A percentile compares a stretch with the other conserved stretches of the same genome.
phyloP scores from a whole-genome alignment of 805 yeast genomes.

The Jamesozyma piceae region DNA sequence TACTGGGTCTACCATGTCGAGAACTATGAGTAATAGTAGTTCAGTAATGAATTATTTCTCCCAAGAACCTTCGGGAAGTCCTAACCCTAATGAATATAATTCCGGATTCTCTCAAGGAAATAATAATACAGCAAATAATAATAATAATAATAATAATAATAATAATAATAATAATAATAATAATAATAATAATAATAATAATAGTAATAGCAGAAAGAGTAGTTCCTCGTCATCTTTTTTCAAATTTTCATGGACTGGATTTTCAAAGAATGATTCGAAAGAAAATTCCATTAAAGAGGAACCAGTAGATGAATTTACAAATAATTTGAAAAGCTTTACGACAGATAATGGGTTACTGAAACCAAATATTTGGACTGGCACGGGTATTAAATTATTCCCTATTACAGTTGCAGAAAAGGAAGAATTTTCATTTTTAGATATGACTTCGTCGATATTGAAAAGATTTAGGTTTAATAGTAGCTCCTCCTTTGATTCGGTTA shows the following conservation, averaged over 20 bases:
- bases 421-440: constrained; percentile 35
- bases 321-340: constrained; percentile 14
- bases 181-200: constrained; percentile 1
- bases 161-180: constrained; percentile 2
- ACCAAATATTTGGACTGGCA: constrained; percentile 45
- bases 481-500: constrained; percentile 11
- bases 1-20: constrained; percentile 19
- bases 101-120: constrained; percentile 2
- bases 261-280: constrained; percentile 15
- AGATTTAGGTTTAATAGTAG: constrained; percentile 28
- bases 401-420: constrained; percentile 34
- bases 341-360: constrained; percentile 27
- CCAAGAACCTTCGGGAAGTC: constrained; percentile 3
- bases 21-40: constrained; percentile 25
- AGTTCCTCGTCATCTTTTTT: constrained; percentile 30
- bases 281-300: constrained; percentile 15
- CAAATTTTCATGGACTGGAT: constrained; percentile 31
- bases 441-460: constrained; percentile 32
- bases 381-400: constrained; percentile 42
- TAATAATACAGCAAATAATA: background rate
- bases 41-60: constrained; percentile 14
- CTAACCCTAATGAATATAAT: background rate
- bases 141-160: constrained; percentile 3
- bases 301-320: constrained; percentile 2
- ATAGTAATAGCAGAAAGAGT: constrained; percentile 8